Conservation (phyloP, 192 early-diverging fungal genomes). For the Coemansia reversa region DNA sequence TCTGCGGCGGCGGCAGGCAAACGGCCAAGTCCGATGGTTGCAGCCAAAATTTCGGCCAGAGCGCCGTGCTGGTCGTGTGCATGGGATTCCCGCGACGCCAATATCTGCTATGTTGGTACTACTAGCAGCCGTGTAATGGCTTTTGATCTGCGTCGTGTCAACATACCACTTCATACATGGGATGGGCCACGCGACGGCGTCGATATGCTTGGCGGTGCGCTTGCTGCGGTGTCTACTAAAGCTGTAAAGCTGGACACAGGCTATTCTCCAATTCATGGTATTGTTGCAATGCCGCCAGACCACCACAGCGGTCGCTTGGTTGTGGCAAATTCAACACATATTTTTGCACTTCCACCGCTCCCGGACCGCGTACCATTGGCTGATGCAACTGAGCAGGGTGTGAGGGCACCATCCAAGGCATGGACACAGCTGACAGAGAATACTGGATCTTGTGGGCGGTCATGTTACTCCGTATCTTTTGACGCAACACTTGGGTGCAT, state of each 20-base stretch:
- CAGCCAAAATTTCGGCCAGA: slow-evolving; percentile 4
- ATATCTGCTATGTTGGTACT: slow-evolving; percentile 29
- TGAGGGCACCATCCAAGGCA: neutral
- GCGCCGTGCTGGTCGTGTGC: slow-evolving; percentile 43
- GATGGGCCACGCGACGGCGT: slow-evolving; percentile 13
- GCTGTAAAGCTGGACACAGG: neutral
- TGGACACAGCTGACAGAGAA: slow-evolving; percentile 26
- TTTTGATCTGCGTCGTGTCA: slow-evolving; percentile 26
- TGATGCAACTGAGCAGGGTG: neutral
- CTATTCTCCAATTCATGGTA: slow-evolving; percentile 32
- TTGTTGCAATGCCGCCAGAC: slow-evolving; percentile 11
- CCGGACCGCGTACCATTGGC: neutral
- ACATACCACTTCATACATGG: slow-evolving; percentile 15
- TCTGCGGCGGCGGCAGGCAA: neutral
- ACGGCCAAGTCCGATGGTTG: slow-evolving; percentile 14
- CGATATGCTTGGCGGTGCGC: neutral
- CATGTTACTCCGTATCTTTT: slow-evolving; percentile 33
- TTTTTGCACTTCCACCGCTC: slow-evolving; percentile 20
- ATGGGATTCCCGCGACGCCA: slow-evolving; percentile 19
- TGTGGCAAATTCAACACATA: slow-evolving; percentile 31
- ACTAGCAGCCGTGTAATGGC: slow-evolving; percentile 17
- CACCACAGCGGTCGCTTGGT: slow-evolving; percentile 6
- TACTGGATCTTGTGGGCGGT: slow-evolving; percentile 3
- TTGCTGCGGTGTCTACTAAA: neutral
- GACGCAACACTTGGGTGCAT: slow-evolving; percentile 11